A percentile compares a stretch with the other conserved stretches of the same genome.
phyloP scores from a whole-genome alignment of 305 asterid species.

The Coffea humblotiana region DNA sequence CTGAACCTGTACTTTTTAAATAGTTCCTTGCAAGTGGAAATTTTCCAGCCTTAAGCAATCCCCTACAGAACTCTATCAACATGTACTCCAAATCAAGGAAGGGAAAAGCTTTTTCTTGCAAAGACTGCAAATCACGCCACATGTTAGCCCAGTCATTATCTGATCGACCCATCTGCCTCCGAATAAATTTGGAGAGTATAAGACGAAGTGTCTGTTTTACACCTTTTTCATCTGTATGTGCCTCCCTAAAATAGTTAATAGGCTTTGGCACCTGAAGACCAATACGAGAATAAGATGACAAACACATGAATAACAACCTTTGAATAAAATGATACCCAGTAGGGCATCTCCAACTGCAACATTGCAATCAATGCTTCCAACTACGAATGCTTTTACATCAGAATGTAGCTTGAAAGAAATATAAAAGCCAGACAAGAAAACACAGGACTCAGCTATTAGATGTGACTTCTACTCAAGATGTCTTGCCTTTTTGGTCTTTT shows the following conservation, averaged over 20 bases:
- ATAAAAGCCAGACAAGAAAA: not conserved
- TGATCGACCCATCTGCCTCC: conserved; percentile 78
- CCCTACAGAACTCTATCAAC: conserved; percentile 96
- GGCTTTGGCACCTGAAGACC: conserved; percentile 86
- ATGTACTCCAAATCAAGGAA: conserved; percentile 88
- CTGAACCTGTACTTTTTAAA: conserved; percentile 82
- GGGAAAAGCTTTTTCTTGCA: conserved; percentile 91
- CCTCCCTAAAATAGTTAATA: conserved; percentile 68
- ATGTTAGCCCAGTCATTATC: conserved; percentile 95
- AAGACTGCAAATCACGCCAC: conserved; percentile 95
- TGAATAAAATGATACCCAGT: not conserved
- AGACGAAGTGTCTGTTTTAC: conserved; percentile 92
- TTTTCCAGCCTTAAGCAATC: conserved; percentile 94
- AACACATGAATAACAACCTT: conserved; percentile 2
- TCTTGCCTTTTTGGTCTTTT: not conserved
- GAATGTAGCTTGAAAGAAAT: not conserved
- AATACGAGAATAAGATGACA: not conserved
- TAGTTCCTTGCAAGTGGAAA: conserved; percentile 91
- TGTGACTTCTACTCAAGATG: not conserved
- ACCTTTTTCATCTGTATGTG: conserved; percentile 70
- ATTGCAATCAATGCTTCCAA: not conserved
- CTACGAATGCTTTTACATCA: not conserved
- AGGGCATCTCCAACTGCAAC: not conserved
- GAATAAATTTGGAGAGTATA: conserved; percentile 85
- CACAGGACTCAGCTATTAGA: no score